Percentiles rank a stretch among this genome's conserved stretches.
phyloP scores from a whole-genome alignment of 441 rosid genomes.

The Caryocar brasiliense region DNA sequence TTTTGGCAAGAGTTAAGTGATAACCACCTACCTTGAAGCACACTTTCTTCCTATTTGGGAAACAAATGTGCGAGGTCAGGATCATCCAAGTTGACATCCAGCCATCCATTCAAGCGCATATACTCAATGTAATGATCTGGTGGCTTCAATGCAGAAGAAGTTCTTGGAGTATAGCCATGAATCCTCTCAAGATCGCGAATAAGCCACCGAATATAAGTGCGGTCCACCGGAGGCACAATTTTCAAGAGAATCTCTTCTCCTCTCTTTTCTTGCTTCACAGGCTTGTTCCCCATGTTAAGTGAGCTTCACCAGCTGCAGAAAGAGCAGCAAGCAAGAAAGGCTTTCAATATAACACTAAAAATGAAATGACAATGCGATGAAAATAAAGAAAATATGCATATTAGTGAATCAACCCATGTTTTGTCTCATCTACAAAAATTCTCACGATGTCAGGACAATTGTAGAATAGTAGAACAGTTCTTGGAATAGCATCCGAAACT shows the following conservation, averaged over 20 bases:
- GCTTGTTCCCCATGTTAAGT: constrained; percentile 59
- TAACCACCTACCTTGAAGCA: too few relatives aligned
- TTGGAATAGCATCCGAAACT: too few relatives aligned
- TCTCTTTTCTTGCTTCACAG: constrained; percentile 43
- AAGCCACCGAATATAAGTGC: constrained; percentile 54
- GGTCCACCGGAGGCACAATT: constrained; percentile 61
- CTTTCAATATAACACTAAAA: too few relatives aligned
- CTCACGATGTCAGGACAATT: too few relatives aligned
- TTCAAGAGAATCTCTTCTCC: constrained; percentile 43
- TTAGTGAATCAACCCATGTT: too few relatives aligned
- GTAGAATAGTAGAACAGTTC: too few relatives aligned
- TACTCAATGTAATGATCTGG: constrained; percentile 59
- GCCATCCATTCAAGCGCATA: constrained; percentile 55
- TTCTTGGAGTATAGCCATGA: constrained; percentile 44
- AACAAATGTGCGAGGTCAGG: constrained; percentile 66
- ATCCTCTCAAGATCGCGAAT: constrained; percentile 61
- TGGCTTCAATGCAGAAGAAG: constrained; percentile 43
- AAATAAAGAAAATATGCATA: too few relatives aligned
- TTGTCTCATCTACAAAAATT: too few relatives aligned
- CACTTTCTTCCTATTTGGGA: too few relatives aligned
- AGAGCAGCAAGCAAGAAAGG: neutral
- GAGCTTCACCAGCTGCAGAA: constrained; percentile 8
- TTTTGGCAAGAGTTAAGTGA: too few relatives aligned
- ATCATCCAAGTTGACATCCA: constrained; percentile 67
- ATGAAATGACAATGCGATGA: too few relatives aligned